Base-by-base conservation (phyloP, 1,284 basidiomycete genomes). In the Ustilago sp. region DNA sequence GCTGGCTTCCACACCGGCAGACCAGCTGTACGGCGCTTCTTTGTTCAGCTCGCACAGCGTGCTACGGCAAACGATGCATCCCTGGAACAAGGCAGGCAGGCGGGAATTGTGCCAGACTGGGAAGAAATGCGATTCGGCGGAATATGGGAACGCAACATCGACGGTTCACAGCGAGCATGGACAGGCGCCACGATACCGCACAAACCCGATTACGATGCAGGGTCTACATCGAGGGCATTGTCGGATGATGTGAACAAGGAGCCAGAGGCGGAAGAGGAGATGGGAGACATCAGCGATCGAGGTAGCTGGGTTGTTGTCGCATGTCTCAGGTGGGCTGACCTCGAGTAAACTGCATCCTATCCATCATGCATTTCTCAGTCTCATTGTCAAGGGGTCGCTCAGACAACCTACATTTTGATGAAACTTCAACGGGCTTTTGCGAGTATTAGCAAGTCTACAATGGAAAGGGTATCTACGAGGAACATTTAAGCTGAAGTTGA, bases 1-100 rank as follows among this genome's bases (percentile, higher is more conserved):
- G 80, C 80, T 1, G 83, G 83, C 45, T 84, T 83, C 34, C 83
- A 84, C 59, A 84, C 83, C 0, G 83, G 83, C 4, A 63, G 75
- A n/a, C 79, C 80, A 3, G 83, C 81, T 2, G 78, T 82, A 8
- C 43, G 73, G n/a, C 68, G 80, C 15, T 84, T 83, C 59, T 79
- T 83, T 19, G 48, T 48, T 0, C 55, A 64, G 41, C 71, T 77
- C 28, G 70, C 68, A 11, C 56, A 60, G 35, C 34, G 51, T 12
- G 68, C 58, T 8, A 28, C 41, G 1, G 12, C 34, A 8, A 32
- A 23, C 28, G 68, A 67, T 38, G 3, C 19, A 1, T 48, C 53
- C n/a, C 47, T 68, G 28, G 60, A 66, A 11, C 23, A 52, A 1
- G 76, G 51, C 7, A 23, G 51, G 4, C 43, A n/a, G 23, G 39